Conservation (phyloP, 2,329 filamentous ascomycete genomes). For the Colletotrichum scovillei region DNA sequence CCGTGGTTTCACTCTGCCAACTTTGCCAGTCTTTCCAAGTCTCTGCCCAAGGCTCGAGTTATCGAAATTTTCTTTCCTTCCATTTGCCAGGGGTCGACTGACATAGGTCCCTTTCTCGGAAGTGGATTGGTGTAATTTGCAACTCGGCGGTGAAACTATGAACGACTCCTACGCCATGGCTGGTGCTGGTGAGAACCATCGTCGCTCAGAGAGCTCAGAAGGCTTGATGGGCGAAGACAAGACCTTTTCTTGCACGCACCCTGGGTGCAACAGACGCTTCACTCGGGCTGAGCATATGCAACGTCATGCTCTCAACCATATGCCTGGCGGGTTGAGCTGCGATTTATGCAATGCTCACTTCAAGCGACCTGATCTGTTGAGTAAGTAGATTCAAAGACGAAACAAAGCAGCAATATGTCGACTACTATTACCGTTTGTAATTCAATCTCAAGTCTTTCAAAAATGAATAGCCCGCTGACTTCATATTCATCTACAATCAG, state of each 20-base stretch:
- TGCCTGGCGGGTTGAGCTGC: constrained; percentile 65
- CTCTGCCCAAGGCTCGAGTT: neutral
- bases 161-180: neutral
- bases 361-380: constrained; percentile 65
- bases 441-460: neutral
- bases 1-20: neutral
- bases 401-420: neutral
- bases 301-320: constrained; percentile 68
- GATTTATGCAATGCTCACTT: constrained; percentile 70
- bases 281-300: constrained; percentile 69
- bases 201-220: constrained; percentile 26
- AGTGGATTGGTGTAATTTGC: constrained; percentile 5
- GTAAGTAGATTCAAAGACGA: constrained; percentile 29
- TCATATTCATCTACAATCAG: constrained; percentile 45
- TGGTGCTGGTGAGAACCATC: neutral
- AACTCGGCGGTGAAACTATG: neutral
- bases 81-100: neutral
- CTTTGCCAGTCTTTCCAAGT: neutral
- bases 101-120: neutral
- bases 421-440: neutral
- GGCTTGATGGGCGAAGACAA: constrained; percentile 17
- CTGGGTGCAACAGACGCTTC: constrained; percentile 63
- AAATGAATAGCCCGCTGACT: neutral
- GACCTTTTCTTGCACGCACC: constrained; percentile 50
- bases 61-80: neutral